Evolutionary conservation across 2,329 filamentous ascomycete species (phyloP).

Genomic region (Aspergillus carbonarius): DNA sequence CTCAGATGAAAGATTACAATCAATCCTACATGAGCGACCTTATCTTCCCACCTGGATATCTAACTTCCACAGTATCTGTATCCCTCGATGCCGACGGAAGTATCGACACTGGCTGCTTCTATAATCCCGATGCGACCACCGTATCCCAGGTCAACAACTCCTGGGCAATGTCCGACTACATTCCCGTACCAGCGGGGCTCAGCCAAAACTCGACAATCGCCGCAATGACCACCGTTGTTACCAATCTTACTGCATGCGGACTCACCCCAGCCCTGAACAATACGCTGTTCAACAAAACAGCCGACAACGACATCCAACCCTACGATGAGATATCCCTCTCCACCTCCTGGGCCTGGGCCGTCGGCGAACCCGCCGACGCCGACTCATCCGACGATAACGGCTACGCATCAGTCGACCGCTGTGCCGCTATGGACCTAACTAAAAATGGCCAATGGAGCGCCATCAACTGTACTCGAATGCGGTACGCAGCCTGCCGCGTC

Average conservation of each 20-base stretch:
- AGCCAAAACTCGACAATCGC: constrained; percentile 27
- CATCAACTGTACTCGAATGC: constrained; percentile 53
- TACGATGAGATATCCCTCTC: constrained; percentile 55
- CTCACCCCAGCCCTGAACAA: constrained; percentile 60
- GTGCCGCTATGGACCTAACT: constrained; percentile 54
- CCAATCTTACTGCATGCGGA: constrained; percentile 55
- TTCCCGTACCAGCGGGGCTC: constrained; percentile 30
- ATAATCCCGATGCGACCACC: constrained; percentile 41
- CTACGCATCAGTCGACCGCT: constrained; percentile 46
- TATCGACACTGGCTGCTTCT: constrained; percentile 56
- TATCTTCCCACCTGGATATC: constrained; percentile 53
- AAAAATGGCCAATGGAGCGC: constrained; percentile 58
- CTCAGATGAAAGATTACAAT: constrained; percentile 58
- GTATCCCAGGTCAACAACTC: constrained; percentile 53
- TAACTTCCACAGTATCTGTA: constrained; percentile 41
- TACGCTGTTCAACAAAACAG: constrained; percentile 54
- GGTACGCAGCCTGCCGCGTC: constrained; percentile 59
- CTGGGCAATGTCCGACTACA: constrained; percentile 46
- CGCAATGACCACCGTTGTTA: constrained; percentile 34
- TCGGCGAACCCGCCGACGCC: constrained; percentile 54
- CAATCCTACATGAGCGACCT: constrained; percentile 49
- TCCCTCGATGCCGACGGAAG: constrained; percentile 39
- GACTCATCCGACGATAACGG: constrained; percentile 31
- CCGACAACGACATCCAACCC: constrained; percentile 44
- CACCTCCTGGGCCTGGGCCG: constrained; percentile 61